Conservation (phyloP, 257 asterid genomes). For the Fraxinus quadrangulata region DNA sequence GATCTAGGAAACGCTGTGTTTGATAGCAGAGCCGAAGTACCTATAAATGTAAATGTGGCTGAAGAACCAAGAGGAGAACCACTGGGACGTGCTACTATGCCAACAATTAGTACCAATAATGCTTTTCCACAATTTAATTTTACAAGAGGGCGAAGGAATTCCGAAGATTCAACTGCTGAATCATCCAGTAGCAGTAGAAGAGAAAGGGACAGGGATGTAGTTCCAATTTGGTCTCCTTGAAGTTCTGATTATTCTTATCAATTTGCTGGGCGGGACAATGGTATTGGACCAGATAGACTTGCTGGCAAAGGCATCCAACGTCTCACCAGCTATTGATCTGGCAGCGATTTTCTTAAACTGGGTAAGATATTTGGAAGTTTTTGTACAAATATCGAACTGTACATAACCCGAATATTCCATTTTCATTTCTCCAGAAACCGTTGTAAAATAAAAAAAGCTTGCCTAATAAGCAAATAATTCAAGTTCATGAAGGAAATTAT, state of each 20-base stretch:
- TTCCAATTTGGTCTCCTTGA: slow-evolving; percentile 88
- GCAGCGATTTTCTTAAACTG: slow-evolving; percentile 75
- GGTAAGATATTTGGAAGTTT: slow-evolving; percentile 41
- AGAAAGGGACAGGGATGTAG: slow-evolving; percentile 70
- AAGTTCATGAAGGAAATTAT: no score
- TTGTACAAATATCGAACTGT: background rate
- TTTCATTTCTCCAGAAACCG: background rate
- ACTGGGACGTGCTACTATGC: slow-evolving; percentile 22
- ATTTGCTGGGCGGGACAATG: slow-evolving; percentile 53
- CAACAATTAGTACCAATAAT: slow-evolving; percentile 28
- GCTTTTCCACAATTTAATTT: slow-evolving; percentile 31
- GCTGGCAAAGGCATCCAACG: slow-evolving; percentile 61
- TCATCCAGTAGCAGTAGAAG: slow-evolving; percentile 62
- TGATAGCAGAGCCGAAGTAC: slow-evolving; percentile 72
- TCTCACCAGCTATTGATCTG: slow-evolving; percentile 69
- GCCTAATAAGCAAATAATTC: background rate
- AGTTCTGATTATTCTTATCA: slow-evolving; percentile 61
- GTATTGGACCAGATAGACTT: slow-evolving; percentile 53
- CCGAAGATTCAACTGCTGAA: slow-evolving; percentile 89
- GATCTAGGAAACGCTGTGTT: slow-evolving; percentile 47
- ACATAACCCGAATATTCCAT: background rate
- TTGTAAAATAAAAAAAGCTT: background rate
- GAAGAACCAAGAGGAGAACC: slow-evolving; percentile 42
- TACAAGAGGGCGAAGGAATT: slow-evolving; percentile 50
- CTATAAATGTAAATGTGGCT: slow-evolving; percentile 49